Conservation (phyloP, 176 grass and related monocot species). For the Tuctoria greenei region DNA sequence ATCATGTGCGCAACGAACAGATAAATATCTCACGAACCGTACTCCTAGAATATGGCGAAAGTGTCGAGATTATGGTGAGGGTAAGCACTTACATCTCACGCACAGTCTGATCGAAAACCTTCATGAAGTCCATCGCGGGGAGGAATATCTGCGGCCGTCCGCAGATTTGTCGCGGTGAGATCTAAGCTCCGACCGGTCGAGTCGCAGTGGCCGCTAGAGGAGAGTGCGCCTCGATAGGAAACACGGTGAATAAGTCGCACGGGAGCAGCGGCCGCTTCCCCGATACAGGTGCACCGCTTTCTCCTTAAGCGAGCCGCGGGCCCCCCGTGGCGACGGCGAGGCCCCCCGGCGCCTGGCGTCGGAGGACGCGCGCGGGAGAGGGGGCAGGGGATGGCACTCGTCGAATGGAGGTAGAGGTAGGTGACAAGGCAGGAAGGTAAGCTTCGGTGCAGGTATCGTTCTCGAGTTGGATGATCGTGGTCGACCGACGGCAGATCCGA, state of each 20-base stretch:
- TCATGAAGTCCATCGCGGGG: constrained; percentile 88
- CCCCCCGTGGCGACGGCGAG: constrained; percentile 16
- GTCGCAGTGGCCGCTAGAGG: constrained; percentile 1
- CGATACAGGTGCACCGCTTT: constrained; percentile 22
- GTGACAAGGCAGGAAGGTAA: neutral
- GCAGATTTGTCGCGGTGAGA: constrained; percentile 13
- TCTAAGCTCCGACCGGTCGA: constrained; percentile 20
- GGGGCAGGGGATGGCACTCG: neutral
- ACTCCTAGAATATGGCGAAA: neutral
- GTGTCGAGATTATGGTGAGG: neutral
- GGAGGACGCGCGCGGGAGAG: constrained; percentile 8
- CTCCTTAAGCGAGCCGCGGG: neutral
- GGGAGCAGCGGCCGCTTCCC: neutral
- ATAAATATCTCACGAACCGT: constrained; percentile 31
- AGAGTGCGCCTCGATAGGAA: constrained; percentile 11
- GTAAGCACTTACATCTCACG: constrained; percentile 82
- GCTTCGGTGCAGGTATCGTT: neutral
- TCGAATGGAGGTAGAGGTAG: neutral
- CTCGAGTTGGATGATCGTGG: constrained; percentile 35
- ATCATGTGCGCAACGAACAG: constrained; percentile 4
- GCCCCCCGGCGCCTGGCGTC: constrained; percentile 26
- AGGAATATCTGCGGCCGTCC: neutral
- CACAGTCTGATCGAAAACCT: constrained; percentile 93
- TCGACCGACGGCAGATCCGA: neutral
- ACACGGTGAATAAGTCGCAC: neutral